Conservation (phyloP, 2,329 filamentous ascomycete species). For the Diplodia seriata region DNA sequence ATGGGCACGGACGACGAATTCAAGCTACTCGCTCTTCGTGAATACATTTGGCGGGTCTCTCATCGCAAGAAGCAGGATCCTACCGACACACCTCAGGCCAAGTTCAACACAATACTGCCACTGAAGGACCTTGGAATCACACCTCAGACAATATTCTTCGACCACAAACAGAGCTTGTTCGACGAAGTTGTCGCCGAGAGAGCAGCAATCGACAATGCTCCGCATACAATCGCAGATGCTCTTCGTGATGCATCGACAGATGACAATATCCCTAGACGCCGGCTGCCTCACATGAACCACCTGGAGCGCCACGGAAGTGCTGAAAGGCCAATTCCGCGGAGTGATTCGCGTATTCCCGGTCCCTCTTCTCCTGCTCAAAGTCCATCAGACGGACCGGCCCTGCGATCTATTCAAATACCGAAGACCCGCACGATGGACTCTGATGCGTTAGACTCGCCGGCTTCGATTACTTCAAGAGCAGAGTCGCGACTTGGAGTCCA, state of each 20-base stretch:
- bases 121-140: conserved; percentile 78
- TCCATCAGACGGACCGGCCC: conserved; percentile 39
- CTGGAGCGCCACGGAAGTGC: conserved; percentile 41
- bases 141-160: conserved; percentile 90
- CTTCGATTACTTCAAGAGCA: conserved; percentile 34
- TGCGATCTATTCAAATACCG: conserved; percentile 42
- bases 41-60: conserved; percentile 89
- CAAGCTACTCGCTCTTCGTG: conserved; percentile 83
- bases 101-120: conserved; percentile 73
- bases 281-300: conserved; percentile 49
- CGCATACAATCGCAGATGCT: conserved; percentile 87
- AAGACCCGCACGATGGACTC: conserved; percentile 28
- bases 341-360: conserved; percentile 42
- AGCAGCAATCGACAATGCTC: conserved; percentile 48
- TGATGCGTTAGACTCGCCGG: conserved; percentile 19
- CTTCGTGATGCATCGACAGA: conserved; percentile 89
- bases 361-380: conserved; percentile 34
- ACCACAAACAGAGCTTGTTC: conserved; percentile 69
- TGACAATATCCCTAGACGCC: conserved; percentile 62
- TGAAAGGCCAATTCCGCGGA: conserved; percentile 5
- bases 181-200: conserved; percentile 44
- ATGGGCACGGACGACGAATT: conserved; percentile 83
- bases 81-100: conserved; percentile 56
- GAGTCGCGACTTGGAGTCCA: conserved; percentile 18
- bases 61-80: conserved; percentile 64